A percentile compares a stretch with the other conserved stretches of the same genome.
Evolutionary conservation across 2,329 filamentous ascomycete species (phyloP).

Genomic region (Fusarium concolor): DNA sequence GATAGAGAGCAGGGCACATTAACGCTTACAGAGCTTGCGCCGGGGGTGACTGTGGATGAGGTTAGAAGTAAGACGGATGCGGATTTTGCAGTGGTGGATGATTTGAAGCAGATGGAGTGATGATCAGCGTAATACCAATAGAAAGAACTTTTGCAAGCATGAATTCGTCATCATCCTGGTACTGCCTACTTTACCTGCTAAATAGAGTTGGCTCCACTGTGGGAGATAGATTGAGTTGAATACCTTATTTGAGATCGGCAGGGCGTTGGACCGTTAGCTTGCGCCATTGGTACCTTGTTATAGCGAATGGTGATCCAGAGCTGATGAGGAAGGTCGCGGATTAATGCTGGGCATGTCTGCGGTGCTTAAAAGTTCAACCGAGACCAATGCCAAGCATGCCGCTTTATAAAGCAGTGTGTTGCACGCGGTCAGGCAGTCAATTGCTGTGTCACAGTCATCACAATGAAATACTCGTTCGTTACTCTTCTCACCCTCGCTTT

Average conservation of each 20-base stretch:
- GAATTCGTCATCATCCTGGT: conserved; percentile 26
- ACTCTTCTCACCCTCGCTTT: conserved; percentile 32
- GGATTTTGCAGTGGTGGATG: conserved; percentile 70
- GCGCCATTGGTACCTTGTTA: conserved; percentile 9
- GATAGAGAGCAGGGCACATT: conserved; percentile 70
- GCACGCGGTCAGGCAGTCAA: background rate
- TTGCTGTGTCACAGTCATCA: background rate
- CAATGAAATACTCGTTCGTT: conserved; percentile 36
- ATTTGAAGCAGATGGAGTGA: conserved; percentile 62
- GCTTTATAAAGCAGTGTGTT: conserved; percentile 4
- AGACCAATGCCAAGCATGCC: conserved; percentile 3
- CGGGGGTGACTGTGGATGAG: conserved; percentile 75
- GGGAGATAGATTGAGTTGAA: conserved; percentile 28
- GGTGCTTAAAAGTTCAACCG: conserved; percentile 18
- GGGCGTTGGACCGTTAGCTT: conserved; percentile 4
- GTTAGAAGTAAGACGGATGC: conserved; percentile 78
- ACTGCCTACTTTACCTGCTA: background rate
- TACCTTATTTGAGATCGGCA: conserved; percentile 29
- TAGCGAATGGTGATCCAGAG: conserved; percentile 21
- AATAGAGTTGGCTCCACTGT: conserved; percentile 3
- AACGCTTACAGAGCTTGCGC: conserved; percentile 77
- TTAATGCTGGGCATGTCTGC: background rate
- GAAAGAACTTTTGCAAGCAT: conserved; percentile 5
- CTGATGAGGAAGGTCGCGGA: conserved; percentile 25
- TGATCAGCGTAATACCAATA: conserved; percentile 10